Evolutionary conservation across 169 alveolate species (phyloP), one percentile per base, ranked within the genome.

Genomic region (Cryptosporidium baileyi): DNA sequence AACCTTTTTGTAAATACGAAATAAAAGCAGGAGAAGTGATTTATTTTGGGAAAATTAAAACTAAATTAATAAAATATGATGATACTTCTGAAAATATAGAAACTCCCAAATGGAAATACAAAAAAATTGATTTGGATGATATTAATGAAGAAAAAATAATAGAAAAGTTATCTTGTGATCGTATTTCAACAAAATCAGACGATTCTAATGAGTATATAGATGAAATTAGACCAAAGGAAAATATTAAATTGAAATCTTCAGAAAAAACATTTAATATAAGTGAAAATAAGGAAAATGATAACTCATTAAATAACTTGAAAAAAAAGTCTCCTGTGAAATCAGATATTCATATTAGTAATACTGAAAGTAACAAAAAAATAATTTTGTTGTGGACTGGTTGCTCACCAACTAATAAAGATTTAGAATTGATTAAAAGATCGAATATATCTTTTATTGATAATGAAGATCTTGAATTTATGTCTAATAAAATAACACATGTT

Each of bases 381-480:
- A 28, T 41, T 6, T 38, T 74, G 49, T 19, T 74, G 19, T 74
- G 85, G 85, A 74, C 85, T 0, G 85, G 85, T 11, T 74, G 85
- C 32, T 17, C 85, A 19, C 85, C 85, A 36, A 52, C 85, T 5
- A 34, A 17, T 22, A 74, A 74, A 54, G 85, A 30, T 24, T 17
- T 22, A 0, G 85, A 74, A 2, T 22, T 74, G 11, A 54, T 51
- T 3, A 57, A 36, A 11, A 74, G 57, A 22, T 60, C 40, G 22
- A 74, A 74, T 41, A 52, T 74, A 1, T 26, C 65, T 6, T 22
- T 43, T 19, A 51, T 74, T n/a, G 85, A 74, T 38, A 38, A 51
- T 19, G 85, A 74, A 26, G 85, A 74, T 54, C 57, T 74, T 52
- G 85, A 51, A 9, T 49, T 74, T 11, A 74, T 74, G 59, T 74